Base-by-base conservation (phyloP, 1,139 yeast species). In the Hyphopichia fennica region DNA sequence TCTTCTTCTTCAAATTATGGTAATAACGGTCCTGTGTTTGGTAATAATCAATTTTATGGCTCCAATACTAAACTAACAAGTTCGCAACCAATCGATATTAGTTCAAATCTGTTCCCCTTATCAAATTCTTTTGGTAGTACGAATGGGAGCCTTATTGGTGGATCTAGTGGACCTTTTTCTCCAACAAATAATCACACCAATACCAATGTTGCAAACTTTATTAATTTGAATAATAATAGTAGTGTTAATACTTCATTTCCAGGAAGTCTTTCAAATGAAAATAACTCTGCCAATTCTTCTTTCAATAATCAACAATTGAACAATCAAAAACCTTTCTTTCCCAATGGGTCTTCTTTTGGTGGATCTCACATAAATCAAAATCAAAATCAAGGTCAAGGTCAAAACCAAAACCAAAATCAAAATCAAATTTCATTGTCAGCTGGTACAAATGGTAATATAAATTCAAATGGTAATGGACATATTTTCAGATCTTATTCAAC, bases 81-180 rank as follows among this genome's bases (percentile, higher is more conserved):
- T 48, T 22, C 58, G 16, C 49, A 51, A 39, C 54, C 56, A 14
- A 47, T 52, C 13, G 57, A 51, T 23, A 49, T 52, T 11, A 37
- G 41, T 13, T 33, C 39, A 15, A 33, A 33, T 16, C 34, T 37
- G 3, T 14, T 39, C 13, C 13, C 35, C n/a, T 25, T 9, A 16
- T 17, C 34, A 17, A 37, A 36, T 13, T 34, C 34, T 15, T 14
- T 16, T 16, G 32, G 35, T 13, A 23, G 9, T 34, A 20, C 28
- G 28, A 19, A 28, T 20, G 28, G 28, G 13, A 25, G 37, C 19
- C 9, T 16, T 6, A 8, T n/a, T 3, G 9, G 9, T 31, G 34
- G 34, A 10, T 31, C 34, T 13, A 16, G 15, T 39, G 22, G 37
- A 16, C 14, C 37, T 15, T 28, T 40, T 14, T 42, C 45, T 9